These are phyloP conservation scores for Solanum lycopersicoides DNA, from an alignment of 257 asterid genomes.

Conservation along the genomic window DNA sequence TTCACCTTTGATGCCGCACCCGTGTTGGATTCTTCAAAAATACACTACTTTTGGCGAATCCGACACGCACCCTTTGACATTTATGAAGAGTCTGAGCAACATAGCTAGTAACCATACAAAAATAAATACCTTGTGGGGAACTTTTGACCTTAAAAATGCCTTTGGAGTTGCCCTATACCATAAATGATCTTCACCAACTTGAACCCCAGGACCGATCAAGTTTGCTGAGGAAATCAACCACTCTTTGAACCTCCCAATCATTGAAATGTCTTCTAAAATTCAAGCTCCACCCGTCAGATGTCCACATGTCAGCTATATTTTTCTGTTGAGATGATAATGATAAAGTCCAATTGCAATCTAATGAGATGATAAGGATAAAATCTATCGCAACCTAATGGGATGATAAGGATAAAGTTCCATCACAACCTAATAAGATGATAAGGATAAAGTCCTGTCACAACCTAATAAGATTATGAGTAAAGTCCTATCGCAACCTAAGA, in stretches of 20 bases:
- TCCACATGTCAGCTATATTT: not conserved
- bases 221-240: not conserved
- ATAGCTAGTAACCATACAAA: not conserved
- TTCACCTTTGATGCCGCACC: too few species aligned
- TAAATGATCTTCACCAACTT: not conserved
- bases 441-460: not conserved
- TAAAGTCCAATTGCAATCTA: not conserved
- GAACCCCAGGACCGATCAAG: not conserved
- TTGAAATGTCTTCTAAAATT: not conserved
- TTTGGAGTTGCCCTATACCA: not conserved
- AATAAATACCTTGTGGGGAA: not conserved
- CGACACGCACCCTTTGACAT: too few species aligned
- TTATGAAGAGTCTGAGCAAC: too few species aligned
- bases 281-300: not conserved
- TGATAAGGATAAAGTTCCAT: not conserved
- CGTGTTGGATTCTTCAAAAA: too few species aligned
- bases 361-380: not conserved
- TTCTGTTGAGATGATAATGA: not conserved
- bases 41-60: too few species aligned
- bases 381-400: not conserved
- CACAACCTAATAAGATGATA: not conserved
- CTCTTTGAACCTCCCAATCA: not conserved
- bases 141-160: not conserved
- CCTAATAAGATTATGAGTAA: not conserved
- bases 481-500: not conserved